Conservation (phyloP, 2,329 filamentous ascomycete genomes). For the Clonostachys rhizophaga region DNA sequence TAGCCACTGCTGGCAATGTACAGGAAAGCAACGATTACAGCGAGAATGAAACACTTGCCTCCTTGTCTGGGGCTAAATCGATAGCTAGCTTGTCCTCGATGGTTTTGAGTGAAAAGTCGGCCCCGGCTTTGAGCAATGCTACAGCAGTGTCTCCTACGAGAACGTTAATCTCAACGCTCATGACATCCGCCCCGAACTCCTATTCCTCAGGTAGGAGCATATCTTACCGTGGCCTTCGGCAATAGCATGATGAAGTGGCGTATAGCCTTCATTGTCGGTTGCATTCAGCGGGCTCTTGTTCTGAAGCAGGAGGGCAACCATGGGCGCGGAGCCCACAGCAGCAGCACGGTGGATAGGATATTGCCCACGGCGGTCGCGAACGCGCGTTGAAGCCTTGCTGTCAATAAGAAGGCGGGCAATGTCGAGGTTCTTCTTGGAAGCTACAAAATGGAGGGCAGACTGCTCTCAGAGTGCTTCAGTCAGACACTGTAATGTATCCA, state of each 20-base stretch:
- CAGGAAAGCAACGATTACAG: conserved; percentile 2
- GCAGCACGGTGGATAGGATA: conserved; percentile 88
- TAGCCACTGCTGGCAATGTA: conserved; percentile 3
- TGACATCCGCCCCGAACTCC: neutral
- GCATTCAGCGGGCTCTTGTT: conserved; percentile 78
- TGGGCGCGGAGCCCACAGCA: conserved; percentile 82
- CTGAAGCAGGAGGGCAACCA: conserved; percentile 74
- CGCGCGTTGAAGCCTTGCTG: conserved; percentile 70
- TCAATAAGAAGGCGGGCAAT: conserved; percentile 73
- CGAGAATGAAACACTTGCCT: conserved; percentile 45
- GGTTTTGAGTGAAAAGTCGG: conserved; percentile 76
- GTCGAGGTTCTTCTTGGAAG: conserved; percentile 85
- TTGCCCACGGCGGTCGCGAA: conserved; percentile 84
- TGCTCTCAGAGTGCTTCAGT: conserved; percentile 22
- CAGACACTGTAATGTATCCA: neutral
- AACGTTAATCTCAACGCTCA: neutral
- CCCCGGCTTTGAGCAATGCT: conserved; percentile 76
- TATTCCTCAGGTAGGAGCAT: neutral
- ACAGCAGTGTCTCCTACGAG: conserved; percentile 75
- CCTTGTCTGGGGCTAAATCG: conserved; percentile 80
- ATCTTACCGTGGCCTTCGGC: conserved; percentile 65
- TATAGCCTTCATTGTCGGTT: conserved; percentile 77
- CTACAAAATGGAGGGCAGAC: conserved; percentile 87
- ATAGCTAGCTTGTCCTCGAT: conserved; percentile 66
- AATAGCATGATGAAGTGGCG: conserved; percentile 83